Percentiles rank a stretch among this genome's conserved stretches.
Evolutionary conservation across 176 grass and related monocot species (phyloP).

Genomic region (Microstegium vimineum): DNA sequence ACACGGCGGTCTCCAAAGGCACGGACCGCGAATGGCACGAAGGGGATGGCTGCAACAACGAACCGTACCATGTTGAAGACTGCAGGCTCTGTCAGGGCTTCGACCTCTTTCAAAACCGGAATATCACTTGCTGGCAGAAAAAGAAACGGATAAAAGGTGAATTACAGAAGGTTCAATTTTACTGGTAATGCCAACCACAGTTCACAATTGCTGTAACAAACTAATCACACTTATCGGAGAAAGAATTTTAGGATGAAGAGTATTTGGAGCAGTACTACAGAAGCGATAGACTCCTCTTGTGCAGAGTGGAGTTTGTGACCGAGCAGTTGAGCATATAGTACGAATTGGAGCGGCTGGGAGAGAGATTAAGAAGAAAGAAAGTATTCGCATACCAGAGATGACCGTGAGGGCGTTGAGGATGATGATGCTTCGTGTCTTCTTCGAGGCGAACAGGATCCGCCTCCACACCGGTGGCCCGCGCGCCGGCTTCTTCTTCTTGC

Average conservation of each 20-base stretch:
- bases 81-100: constrained; percentile 73
- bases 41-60: constrained; percentile 60
- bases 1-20: constrained; percentile 39
- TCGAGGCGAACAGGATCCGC: constrained; percentile 95
- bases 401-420: constrained; percentile 90
- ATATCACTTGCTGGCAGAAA: constrained; percentile 80
- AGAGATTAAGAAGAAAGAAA: not conserved
- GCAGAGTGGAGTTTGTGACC: not conserved
- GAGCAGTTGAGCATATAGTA: not conserved
- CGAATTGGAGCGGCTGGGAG: too few relatives aligned
- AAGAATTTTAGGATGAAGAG: not conserved
- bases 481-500: constrained; percentile 16
- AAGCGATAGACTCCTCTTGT: not conserved
- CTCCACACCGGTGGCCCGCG: constrained; percentile 56
- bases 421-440: constrained; percentile 89
- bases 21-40: constrained; percentile 51
- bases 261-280: not conserved
- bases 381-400: constrained; percentile 66
- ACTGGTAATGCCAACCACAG: not conserved
- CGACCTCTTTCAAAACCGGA: constrained; percentile 94
- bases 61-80: constrained; percentile 93
- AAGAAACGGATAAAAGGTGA: not conserved
- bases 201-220: not conserved
- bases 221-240: not conserved
- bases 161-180: not conserved